Evolutionary conservation across 306 rosid genomes (phyloP), one percentile per base, ranked within the genome.

Genomic region (Prosopis cineraria): DNA sequence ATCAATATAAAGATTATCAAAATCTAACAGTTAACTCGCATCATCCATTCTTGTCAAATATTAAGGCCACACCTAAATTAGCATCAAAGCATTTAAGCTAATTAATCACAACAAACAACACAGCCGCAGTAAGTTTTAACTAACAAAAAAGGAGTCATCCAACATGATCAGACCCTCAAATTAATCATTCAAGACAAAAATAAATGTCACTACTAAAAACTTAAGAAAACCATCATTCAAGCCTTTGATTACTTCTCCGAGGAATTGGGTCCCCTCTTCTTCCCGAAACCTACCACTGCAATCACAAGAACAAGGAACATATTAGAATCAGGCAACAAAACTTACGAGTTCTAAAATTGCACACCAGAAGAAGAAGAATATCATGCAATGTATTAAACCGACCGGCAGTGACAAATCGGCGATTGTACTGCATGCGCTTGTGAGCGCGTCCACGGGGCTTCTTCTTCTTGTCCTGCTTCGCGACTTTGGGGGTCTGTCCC

Each of bases 201-300:
- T 12, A 7, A 39, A 30, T 40, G 22, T 10, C 8, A 5, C 72
- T 52, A 52, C n/a, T 10, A 20, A 16, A 62, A 44, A 62, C 12
- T 14, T 17, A 24, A 8, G 5, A 41, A 39, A 59, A 39, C 31
- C 1, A 41, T 31, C 59, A 60, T 53, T 69, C 69, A 6, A 13
- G 31, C 74, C 29, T 25, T 60, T 30, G 60, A 27, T 74, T 70
- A 87, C 86, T 87, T 87, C 86, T 87, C 90, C 2, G 90, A 87
- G 2, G 90, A 87, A 72, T 87, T 87, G 30, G 90, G 90, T 31
- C 90, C 90, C 69, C 90, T 75, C 90, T 87, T 87, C 90, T 87
- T 87, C 1, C 90, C 88, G 8, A 84, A 84, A 34, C 88, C 90
- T 45, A 87, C 90, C 44, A 87, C 90, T 87, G 76, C 78, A 76